Base-by-base conservation (phyloP, 2,329 filamentous ascomycete genomes). In the Septoria linicola region DNA sequence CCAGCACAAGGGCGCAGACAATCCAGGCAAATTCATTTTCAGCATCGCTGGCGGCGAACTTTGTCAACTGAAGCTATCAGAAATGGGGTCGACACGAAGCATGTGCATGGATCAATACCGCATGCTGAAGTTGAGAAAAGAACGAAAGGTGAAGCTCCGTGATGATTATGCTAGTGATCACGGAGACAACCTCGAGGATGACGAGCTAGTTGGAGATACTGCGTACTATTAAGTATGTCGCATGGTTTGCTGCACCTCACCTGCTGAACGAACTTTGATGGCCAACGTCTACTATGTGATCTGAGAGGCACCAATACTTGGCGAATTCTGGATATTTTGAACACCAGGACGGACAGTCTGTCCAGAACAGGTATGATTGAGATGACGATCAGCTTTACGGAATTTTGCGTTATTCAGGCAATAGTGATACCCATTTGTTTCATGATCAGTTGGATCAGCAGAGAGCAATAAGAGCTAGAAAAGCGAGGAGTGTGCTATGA, bases 41-140 rank as follows among this genome's bases (percentile, higher is more conserved):
- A 53, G 59, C 19, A 67, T 75, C 57, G 73, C 73, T 0, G 73
- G 73, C 4, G 51, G 55, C 10, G 69, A 74, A 49, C 61, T 76
- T 2, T 68, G 65, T 8, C 52, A 60, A 17, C 49, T 75, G 13
- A 75, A 76, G 46, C 63, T 65, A 5, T 13, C 47, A 8, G 41
- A 49, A 8, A 17, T 13, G 39, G 32, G 20, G 14, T 1, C 16
- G 8, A n/a, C 37, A 6, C 30, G 55, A 10, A 27, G n/a, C 11
- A 45, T 72, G 2, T 49, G 58, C 0, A 31, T 51, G 6, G 14
- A 14, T 0, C 65, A 70, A n/a, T 64, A 61, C 37, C 49, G 53
- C 0, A 62, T 59, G 10, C 55, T 72, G 58, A 70, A 66, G 46
- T 64, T 68, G 1, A 66, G 62, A 52, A 64, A 58, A n/a, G 54